phyloP scores from a whole-genome alignment of 495 filamentous ascomycete species.

The Oidiodendron maius region DNA sequence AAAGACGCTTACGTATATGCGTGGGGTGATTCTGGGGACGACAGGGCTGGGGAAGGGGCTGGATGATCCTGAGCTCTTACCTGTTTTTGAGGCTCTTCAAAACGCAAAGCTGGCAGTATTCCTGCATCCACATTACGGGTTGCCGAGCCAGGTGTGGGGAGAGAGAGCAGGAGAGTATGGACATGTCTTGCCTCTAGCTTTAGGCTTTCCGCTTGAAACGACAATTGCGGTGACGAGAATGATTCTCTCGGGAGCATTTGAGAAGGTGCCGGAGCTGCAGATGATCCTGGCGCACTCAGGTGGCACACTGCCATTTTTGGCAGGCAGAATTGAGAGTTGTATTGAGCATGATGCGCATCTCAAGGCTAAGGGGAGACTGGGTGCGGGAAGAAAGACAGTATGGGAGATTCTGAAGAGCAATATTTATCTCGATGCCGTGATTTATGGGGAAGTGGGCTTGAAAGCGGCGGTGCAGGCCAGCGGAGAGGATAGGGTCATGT shows the following conservation, averaged over 20 bases:
- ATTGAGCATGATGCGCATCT: constrained; percentile 74
- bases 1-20: constrained; percentile 55
- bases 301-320: constrained; percentile 83
- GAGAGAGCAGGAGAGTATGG: constrained; percentile 66
- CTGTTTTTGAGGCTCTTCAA: constrained; percentile 64
- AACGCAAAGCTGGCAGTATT: constrained; percentile 62
- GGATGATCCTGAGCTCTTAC: constrained; percentile 68
- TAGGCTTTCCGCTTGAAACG: constrained; percentile 92
- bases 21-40: constrained; percentile 85
- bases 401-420: constrained; percentile 85
- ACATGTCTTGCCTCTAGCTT: constrained; percentile 77
- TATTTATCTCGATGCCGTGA: constrained; percentile 74
- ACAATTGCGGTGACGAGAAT: constrained; percentile 88
- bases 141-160: constrained; percentile 75
- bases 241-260: constrained; percentile 79
- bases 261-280: constrained; percentile 61
- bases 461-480: constrained; percentile 23
- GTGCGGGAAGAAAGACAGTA: constrained; percentile 46
- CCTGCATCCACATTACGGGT: constrained; percentile 89
- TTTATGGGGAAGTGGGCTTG: constrained; percentile 22
- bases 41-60: constrained; percentile 74
- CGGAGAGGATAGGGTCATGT: constrained; percentile 27
- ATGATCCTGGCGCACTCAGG: constrained; percentile 85
- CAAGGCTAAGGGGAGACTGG: constrained; percentile 40
- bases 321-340: constrained; percentile 84